Percentiles rank a stretch among this genome's conserved stretches.
Conservation (phyloP, 495 filamentous ascomycete genomes). For the Aspergillus cavernicola region DNA sequence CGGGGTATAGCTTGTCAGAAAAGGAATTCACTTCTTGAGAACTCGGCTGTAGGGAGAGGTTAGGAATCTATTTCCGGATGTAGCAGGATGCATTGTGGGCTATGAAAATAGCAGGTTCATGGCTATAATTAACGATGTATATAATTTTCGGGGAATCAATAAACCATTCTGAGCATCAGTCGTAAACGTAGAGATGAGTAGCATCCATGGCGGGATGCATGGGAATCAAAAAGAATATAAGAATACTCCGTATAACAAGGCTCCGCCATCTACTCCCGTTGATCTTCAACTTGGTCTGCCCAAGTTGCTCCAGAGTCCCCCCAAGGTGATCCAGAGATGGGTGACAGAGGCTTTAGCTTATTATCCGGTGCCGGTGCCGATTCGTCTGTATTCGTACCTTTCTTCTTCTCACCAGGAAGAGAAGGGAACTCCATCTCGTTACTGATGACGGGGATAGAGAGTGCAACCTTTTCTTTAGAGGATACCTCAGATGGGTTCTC, state of each 20-base stretch:
- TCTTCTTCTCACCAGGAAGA: conserved; percentile 31
- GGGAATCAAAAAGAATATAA: neutral
- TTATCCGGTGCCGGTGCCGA: conserved; percentile 8
- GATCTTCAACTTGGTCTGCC: conserved; percentile 30
- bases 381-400: conserved; percentile 13
- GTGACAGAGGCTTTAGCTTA: conserved; percentile 17
- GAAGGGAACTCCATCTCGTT: conserved; percentile 43
- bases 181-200: neutral
- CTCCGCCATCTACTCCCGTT: neutral
- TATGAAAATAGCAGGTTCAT: too few relatives aligned
- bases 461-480: conserved; percentile 13
- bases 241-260: neutral
- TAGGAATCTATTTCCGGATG: neutral
- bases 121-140: neutral
- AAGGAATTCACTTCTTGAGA: too few relatives aligned
- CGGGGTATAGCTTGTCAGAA: too few relatives aligned
- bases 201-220: neutral
- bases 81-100: too few relatives aligned
- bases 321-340: conserved; percentile 24
- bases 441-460: conserved; percentile 23
- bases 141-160: neutral
- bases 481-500: conserved; percentile 19
- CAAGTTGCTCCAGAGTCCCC: conserved; percentile 30
- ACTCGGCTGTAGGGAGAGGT: neutral
- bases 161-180: neutral